phyloP scores from a whole-genome alignment of 192 early-diverging fungal species.

The Backusella liffmaniae region DNA sequence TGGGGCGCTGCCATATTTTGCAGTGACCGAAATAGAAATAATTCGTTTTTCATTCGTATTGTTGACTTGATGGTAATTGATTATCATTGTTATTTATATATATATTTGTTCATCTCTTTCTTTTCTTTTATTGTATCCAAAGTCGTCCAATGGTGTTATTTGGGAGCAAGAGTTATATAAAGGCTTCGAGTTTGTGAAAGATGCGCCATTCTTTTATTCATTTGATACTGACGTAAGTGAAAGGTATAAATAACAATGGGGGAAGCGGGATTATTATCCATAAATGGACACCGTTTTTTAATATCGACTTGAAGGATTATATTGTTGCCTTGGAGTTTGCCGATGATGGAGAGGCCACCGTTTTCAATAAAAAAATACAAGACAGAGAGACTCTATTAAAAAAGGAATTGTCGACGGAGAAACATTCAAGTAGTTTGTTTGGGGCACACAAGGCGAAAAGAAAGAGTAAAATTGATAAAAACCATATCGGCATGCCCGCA shows the following conservation, averaged over 20 bases:
- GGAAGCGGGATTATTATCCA: neutral
- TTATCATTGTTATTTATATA: neutral
- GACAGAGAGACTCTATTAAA: neutral
- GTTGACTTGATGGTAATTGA: constrained; percentile 57
- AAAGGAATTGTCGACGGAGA: constrained; percentile 15
- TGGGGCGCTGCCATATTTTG: constrained; percentile 71
- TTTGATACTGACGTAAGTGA: constrained; percentile 63
- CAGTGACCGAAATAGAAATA: constrained; percentile 61
- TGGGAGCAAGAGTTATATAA: constrained; percentile 85
- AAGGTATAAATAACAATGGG: neutral
- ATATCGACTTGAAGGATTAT: constrained; percentile 40
- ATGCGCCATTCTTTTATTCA: constrained; percentile 67
- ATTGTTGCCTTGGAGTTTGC: constrained; percentile 71
- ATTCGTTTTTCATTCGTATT: constrained; percentile 65
- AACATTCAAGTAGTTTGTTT: neutral
- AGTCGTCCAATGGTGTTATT: constrained; percentile 51
- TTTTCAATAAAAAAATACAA: constrained; percentile 59
- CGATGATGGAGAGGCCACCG: constrained; percentile 63
- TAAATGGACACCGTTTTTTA: neutral
- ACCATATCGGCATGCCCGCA: constrained; percentile 51
- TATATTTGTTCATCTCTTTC: neutral
- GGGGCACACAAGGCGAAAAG: constrained; percentile 26
- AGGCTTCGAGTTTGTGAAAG: constrained; percentile 64
- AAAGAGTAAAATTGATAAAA: constrained; percentile 55
- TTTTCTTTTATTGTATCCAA: neutral